Evolutionary conservation across 805 yeast species (phyloP).

Genomic region (Metschnikowia proteae): DNA sequence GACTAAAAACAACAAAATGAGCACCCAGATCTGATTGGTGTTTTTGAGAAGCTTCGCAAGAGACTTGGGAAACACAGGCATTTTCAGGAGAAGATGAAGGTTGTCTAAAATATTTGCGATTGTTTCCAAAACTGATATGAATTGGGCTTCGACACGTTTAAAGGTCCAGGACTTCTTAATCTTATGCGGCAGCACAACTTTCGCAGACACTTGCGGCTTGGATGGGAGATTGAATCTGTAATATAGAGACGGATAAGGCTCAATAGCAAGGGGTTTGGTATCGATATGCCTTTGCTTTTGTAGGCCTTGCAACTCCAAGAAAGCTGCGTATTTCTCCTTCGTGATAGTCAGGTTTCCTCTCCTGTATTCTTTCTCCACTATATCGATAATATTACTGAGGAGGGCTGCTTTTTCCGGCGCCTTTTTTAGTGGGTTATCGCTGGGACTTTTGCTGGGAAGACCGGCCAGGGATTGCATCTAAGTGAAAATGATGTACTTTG

Average conservation of each 20-base stretch:
- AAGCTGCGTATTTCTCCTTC: conserved; percentile 32
- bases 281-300: conserved; percentile 8
- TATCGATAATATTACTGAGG: conserved; percentile 11
- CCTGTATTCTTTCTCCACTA: conserved; percentile 37
- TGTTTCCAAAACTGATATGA: conserved; percentile 32
- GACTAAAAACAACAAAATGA: conserved; percentile 38
- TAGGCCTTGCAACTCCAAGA: conserved; percentile 25
- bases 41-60: conserved; percentile 32
- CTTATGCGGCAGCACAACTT: neutral
- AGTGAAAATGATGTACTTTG: neutral
- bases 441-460: neutral
- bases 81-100: conserved; percentile 37
- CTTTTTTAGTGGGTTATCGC: neutral
- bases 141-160: conserved; percentile 27
- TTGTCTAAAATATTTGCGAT: conserved; percentile 40
- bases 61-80: conserved; percentile 41
- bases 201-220: neutral
- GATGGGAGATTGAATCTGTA: conserved; percentile 28
- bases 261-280: conserved; percentile 22
- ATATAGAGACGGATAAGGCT: conserved; percentile 31
- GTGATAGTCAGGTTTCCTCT: conserved; percentile 38
- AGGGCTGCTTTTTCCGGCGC: conserved; percentile 3
- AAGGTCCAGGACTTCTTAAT: conserved; percentile 22
- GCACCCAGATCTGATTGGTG: conserved; percentile 43
- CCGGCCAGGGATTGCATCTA: conserved; percentile 2